Conservation (phyloP, 140 eudicot genomes). For the Erigeron philadelphicus region DNA sequence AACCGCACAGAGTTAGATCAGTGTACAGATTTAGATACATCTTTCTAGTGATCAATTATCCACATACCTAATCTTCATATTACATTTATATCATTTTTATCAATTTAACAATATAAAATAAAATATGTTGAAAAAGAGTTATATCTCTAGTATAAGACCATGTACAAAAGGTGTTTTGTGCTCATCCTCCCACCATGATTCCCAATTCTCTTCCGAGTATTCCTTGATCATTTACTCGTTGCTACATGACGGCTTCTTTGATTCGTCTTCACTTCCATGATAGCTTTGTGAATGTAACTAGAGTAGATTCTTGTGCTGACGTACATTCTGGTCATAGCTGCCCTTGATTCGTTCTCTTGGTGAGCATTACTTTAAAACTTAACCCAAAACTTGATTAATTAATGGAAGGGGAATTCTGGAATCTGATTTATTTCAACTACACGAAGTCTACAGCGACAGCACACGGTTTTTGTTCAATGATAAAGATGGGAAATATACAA, state of each 20-base stretch:
- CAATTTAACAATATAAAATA: too few species aligned
- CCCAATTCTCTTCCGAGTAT: too few species aligned
- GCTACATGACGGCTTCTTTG: constrained; percentile 83
- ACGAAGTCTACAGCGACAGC: constrained; percentile 44
- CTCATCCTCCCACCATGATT: too few species aligned
- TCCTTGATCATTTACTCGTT: too few species aligned
- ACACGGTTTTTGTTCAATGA: constrained; percentile 51
- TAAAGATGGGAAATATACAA: constrained; percentile 75
- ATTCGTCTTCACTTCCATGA: constrained; percentile 87
- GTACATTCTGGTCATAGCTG: constrained; percentile 73
- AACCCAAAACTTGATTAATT: constrained; percentile 58
- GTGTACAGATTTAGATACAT: too few species aligned
- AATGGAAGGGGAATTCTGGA: constrained; percentile 63
- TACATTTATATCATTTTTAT: too few species aligned
- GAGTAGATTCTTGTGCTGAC: constrained; percentile 90
- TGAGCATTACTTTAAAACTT: constrained; percentile 75
- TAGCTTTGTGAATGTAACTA: constrained; percentile 88
- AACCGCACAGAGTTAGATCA: too few species aligned
- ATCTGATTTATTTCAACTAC: constrained; percentile 60
- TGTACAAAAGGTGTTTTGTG: too few species aligned
- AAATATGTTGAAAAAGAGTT: too few species aligned
- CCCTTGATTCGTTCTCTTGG: constrained; percentile 86
- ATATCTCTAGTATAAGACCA: too few species aligned
- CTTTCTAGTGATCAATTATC: too few species aligned
- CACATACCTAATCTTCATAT: too few species aligned